Base-by-base conservation (phyloP, 345 rosid genomes). In the Acer campestre region DNA sequence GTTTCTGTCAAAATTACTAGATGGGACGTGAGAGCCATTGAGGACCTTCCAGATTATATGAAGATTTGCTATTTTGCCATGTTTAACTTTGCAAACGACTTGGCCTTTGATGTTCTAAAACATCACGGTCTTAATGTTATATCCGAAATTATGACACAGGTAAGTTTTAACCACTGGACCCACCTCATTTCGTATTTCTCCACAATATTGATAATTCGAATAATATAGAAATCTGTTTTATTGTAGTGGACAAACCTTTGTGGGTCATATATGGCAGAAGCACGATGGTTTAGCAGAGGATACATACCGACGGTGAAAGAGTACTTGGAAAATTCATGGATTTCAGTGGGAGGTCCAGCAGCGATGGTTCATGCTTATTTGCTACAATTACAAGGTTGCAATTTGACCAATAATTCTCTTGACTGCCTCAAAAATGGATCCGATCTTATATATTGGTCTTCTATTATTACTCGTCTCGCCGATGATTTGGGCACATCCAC, bases 191-290 rank as follows among this genome's bases (percentile, higher is more conserved):
- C 6, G 6, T 4, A 35, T 0, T 4, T 35, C 38, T 35, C 38
- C 6, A 1, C 38, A 35, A 4, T 35, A 35, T 35, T 35, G 11
- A 42, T 42, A 42, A 42, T 42, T 42, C 1, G 1, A n/a, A 10
- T 51, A 11, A 53, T 17, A 13, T 16, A 25, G 11, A 29, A 31
- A 53, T 29, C 10, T 10, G 10, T 29, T 29, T 10, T 35, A 40
- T 72, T 59, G 66, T 51, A 72, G 67, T 72, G 67, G 75, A 49
- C 5, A 13, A 58, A 59, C n/a, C 75, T 72, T 59, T 72, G 75
- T 2, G 3, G n/a, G 7, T 58, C 67, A 61, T 72, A 72, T 72
- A 58, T 72, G 66, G 53, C 38, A 22, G 75, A 72, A 20, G 75
- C 67, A 38, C 16, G 66, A 31, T 72, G 55, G 75, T 20, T 51